Base-by-base conservation (phyloP, 2,329 filamentous ascomycete genomes). In the Trichoderma citrinoviride region DNA sequence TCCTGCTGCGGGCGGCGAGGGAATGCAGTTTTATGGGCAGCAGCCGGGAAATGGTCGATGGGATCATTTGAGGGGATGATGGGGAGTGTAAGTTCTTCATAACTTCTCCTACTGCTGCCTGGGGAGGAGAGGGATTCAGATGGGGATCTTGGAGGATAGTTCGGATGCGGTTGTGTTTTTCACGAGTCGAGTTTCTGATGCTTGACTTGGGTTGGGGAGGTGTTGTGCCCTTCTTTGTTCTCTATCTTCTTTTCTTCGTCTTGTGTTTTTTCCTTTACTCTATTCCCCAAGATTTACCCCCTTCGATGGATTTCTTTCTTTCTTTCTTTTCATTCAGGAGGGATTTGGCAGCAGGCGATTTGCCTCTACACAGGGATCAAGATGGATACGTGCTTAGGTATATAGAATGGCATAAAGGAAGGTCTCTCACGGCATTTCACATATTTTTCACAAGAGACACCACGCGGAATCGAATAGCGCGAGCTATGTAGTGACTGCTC, bases 61-160 rank as follows among this genome's bases (percentile, higher is more conserved):
- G 77, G 74, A 75, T 27, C 79, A 81, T 66, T 74, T 85, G 33
- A 75, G 81, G 49, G 80, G 83, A 29, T 73, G 68, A 66, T 15
- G 50, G 19, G 12, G 7, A 40, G 21, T 37, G 33, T 27, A 23
- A 7, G 40, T 17, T 29, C 5, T 58, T 33, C 27, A 19, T 33
- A n/a, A n/a, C 15, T 37, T 15, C 37, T 12, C 14, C 7, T 47
- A 8, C 7, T 47, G 4, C n/a, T 33, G 14, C 14, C 47, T 44
- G 44, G 55, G 14, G 15, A n/a, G 21, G 1, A 2, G 23, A 17
- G 4, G 7, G 15, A 23, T 43, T 49, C 23, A 12, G 23, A 47
- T 17, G 7, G 61, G 19, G 15, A 21, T 17, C 41, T 12, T 7
- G n/a, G 21, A 25, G 14, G n/a, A 27, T 12, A 10, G 25, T 12